Base-by-base conservation (phyloP, 2,329 filamentous ascomycete species). In the Curvularia spicifera region DNA sequence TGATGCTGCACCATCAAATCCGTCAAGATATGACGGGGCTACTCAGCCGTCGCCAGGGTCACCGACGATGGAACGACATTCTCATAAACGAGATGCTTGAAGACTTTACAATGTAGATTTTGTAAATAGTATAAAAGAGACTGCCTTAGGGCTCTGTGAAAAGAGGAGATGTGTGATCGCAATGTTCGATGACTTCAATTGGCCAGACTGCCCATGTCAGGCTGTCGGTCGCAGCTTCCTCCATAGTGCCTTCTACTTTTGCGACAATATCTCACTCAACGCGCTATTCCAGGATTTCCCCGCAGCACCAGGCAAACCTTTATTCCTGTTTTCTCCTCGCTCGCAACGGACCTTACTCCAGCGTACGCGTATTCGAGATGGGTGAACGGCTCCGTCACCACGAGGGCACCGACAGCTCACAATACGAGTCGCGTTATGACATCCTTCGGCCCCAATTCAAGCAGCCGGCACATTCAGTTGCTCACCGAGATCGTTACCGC, bases 401-500 rank as follows among this genome's bases (percentile, higher is more conserved):
- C n/a, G 52, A 67, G n/a, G 52, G 53, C 8, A 37, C 43, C 31
- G 53, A 26, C 10, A 28, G 9, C 20, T 28, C 49, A 10, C 60
- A 43, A 15, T 52, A 26, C 22, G 51, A 35, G 10, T 60, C 51
- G 31, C 66, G 57, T 15, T 60, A 67, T 51, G 37, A 66, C 15
- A 12, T 65, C 18, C 15, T 59, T 22, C 69, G 60, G 12, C 59
- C 65, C 18, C 63, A 62, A 3, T 64, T 60, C 59, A 63, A 44
- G 20, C 60, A 62, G 24, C 20, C 49, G 4, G 8, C 58, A 24
- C 57, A 42, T 44, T 39, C 55, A 46, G 8, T 63, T 7, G 54
- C 63, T 28, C 55, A 59, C 7, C 58, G 71, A 45, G 65, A 74
- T 43, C 71, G 67, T 2, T 75, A 69, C 59, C 71, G 69, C 29